These are phyloP conservation scores for Omphalea diandra DNA, from an alignment of 441 rosid genomes.

Conservation along the genomic window DNA sequence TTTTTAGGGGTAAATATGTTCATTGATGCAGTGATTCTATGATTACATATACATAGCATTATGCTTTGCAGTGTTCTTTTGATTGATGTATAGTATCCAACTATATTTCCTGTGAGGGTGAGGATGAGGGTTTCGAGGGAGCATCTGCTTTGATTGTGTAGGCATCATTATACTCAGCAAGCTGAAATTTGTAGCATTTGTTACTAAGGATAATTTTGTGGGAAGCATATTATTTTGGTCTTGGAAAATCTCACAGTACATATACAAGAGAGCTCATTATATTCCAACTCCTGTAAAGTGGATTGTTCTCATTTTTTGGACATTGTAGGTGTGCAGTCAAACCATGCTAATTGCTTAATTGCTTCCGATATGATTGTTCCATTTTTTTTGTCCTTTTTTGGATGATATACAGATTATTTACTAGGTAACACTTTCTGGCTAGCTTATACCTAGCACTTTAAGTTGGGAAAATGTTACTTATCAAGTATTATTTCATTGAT, in stretches of 20 bases:
- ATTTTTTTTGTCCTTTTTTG: not conserved
- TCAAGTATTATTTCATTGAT: slow-evolving; percentile 1
- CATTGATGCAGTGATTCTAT: not conserved
- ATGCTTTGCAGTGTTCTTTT: not conserved
- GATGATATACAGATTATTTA: not conserved
- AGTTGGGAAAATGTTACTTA: not conserved
- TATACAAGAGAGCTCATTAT: not conserved
- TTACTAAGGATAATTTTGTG: too few species aligned
- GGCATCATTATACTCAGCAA: slow-evolving; percentile 3
- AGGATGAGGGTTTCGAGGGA: slow-evolving; percentile 10
- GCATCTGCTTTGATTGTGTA: too few species aligned
- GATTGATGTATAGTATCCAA: not conserved
- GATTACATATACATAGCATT: not conserved
- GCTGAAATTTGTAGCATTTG: not conserved
- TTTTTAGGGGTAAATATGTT: not conserved
- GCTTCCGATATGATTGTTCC: not conserved
- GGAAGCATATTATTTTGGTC: not conserved
- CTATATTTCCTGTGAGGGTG: not conserved
- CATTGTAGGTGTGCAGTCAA: not conserved
- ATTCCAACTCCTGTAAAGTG: not conserved
- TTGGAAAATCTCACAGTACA: not conserved
- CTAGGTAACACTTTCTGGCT: not conserved
- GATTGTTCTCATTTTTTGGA: not conserved
- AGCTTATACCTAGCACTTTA: not conserved
- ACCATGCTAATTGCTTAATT: not conserved